Percentiles rank a stretch among this genome's conserved stretches.
Evolutionary conservation across 2,329 filamentous ascomycete species (phyloP).

Genomic region (Curvularia lunata): DNA sequence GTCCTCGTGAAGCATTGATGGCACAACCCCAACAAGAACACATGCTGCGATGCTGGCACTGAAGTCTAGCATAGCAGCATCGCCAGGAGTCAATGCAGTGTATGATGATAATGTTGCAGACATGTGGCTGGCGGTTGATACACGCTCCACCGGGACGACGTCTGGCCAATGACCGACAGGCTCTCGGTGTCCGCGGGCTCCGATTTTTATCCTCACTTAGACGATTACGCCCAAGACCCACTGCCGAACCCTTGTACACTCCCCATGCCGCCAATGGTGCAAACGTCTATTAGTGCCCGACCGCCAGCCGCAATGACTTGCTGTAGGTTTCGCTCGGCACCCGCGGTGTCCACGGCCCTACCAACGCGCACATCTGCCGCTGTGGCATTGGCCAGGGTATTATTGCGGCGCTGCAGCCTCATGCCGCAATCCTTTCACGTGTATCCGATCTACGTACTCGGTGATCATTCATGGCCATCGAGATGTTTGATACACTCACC

Average conservation of each 20-base stretch:
- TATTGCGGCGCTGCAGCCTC: neutral
- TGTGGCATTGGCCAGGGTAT: neutral
- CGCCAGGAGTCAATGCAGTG: neutral
- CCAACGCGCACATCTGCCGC: neutral
- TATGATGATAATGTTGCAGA: too few relatives aligned
- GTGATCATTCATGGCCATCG: conserved; percentile 2
- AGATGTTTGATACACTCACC: neutral
- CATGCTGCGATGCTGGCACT: neutral
- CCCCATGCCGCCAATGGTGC: neutral
- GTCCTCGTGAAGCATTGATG: neutral
- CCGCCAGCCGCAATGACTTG: neutral
- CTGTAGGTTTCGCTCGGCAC: neutral
- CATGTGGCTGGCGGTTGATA: neutral
- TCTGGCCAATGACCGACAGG: neutral
- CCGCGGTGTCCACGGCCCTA: conserved; percentile 1
- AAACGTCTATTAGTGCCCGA: neutral
- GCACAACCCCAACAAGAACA: neutral
- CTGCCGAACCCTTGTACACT: neutral
- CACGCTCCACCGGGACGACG: neutral
- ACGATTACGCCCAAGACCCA: neutral
- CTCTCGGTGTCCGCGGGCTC: neutral
- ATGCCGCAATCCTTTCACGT: neutral
- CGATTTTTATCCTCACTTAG: neutral
- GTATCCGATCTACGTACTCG: conserved; percentile 2
- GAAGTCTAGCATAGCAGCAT: neutral